Base-by-base conservation (phyloP, 2,329 filamentous ascomycete species). In the Aspergillus versicolor region DNA sequence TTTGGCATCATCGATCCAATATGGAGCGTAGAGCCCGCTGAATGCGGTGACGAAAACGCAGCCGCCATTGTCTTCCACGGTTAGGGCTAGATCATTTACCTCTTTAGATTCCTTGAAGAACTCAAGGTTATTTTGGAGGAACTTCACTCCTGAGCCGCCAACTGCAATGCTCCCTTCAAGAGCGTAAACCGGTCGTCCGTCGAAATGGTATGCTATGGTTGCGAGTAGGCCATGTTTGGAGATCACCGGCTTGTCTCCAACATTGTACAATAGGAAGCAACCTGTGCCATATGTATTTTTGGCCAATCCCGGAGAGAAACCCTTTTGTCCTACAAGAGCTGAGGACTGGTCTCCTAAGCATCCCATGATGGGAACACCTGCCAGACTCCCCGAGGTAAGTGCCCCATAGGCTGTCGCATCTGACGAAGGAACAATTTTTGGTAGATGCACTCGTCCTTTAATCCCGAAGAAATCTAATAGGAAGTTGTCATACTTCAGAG, bases 1-100 rank as follows among this genome's bases (percentile, higher is more conserved):
- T 71, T 92, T 88, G n/a, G 91, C 91, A 73, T 95, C 90, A 70
- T 95, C 91, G 61, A 96, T 92, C 92, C 92, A 96, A 74, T 96
- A 96, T 0, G 92, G 92, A 1, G 92, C 92, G 71, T 96, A 96
- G 2, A 96, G 82, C 45, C 92, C 92, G 71, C 88, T 92, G 72
- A 96, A 96, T 1, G 91, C 92, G 6, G 92, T 96, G 54, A 96
- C 92, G 67, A 96, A 87, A 12, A 93, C 85, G 52, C 92, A 88
- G 9, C 92, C 92, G 49, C 91, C 92, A 60, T 89, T 95, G 70
- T 96, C 88, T 43, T 82, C 72, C 3, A 89, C 87, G 0, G 81
- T 84, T 52, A 79, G 80, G 4, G 87, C 87, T 24, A 89, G 75
- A 53, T 86, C 83, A 62, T 81, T 84, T 67, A 89, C 84, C 67